Percentiles rank a stretch among this genome's conserved stretches.
Evolutionary conservation across 2,329 filamentous ascomycete species (phyloP).

Genomic region (Alternaria sp.): DNA sequence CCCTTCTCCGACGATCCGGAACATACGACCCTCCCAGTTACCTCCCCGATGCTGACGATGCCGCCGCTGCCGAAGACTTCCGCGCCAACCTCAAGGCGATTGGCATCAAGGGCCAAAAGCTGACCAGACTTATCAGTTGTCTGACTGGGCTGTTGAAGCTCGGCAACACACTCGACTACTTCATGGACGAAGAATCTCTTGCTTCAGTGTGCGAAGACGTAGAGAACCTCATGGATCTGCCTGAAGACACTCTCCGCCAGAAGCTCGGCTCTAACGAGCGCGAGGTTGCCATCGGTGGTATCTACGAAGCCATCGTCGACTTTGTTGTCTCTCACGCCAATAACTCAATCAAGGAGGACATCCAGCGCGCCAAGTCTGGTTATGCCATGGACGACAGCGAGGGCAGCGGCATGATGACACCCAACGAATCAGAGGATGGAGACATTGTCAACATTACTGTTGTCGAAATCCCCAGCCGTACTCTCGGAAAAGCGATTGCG

Average conservation of each 20-base stretch:
- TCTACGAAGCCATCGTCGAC: slow-evolving; percentile 94
- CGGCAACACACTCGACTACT: slow-evolving; percentile 85
- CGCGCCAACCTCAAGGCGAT: slow-evolving; percentile 85
- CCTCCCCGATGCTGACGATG: slow-evolving; percentile 89
- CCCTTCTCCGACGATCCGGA: slow-evolving; percentile 78
- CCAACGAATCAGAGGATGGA: slow-evolving; percentile 70
- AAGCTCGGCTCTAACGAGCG: slow-evolving; percentile 87
- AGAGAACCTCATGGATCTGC: slow-evolving; percentile 81
- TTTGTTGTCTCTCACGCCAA: slow-evolving; percentile 94
- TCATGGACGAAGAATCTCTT: slow-evolving; percentile 81
- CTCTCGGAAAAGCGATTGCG: slow-evolving; percentile 84
- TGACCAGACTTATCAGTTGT: slow-evolving; percentile 83
- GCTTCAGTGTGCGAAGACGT: slow-evolving; percentile 91
- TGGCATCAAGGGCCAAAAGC: slow-evolving; percentile 85
- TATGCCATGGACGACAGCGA: slow-evolving; percentile 71
- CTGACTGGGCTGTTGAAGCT: slow-evolving; percentile 88
- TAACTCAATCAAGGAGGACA: slow-evolving; percentile 77
- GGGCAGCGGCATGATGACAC: slow-evolving; percentile 62
- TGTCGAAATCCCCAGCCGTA: slow-evolving; percentile 80
- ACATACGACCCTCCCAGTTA: slow-evolving; percentile 88
- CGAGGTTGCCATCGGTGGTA: slow-evolving; percentile 77
- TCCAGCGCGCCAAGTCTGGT: slow-evolving; percentile 69
- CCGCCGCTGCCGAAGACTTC: slow-evolving; percentile 91
- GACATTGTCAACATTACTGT: slow-evolving; percentile 91
- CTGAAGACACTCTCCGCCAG: slow-evolving; percentile 78